Base-by-base conservation (phyloP, 1,284 basidiomycete species). In the Kalmanozyma brasiliensis region DNA sequence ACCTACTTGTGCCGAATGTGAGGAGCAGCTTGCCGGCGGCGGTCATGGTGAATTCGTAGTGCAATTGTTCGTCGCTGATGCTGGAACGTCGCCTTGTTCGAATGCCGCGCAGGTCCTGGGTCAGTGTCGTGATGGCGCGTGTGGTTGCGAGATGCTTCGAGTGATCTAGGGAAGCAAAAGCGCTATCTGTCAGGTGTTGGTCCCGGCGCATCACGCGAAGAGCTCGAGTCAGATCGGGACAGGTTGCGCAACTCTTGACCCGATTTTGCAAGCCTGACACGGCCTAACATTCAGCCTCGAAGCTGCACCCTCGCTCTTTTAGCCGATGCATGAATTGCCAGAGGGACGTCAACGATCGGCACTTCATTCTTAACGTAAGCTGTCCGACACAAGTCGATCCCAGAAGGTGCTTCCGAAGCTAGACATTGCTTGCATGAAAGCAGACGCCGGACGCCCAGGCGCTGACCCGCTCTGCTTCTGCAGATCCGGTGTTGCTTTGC, bases 1-100 rank as follows among this genome's bases (percentile, higher is more conserved):
- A 59, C 57, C 23, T 66, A 66, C 63, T 45, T 36, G 52, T 66
- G 19, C 63, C 63, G 17, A 66, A 29, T 10, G 57, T 38, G 20
- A 66, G 52, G 23, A 66, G 48, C 10, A 66, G n/a, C 35, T 34
- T 46, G 7, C 63, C 63, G 14, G 40, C 19, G 16, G 43, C 32
- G 11, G 63, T 66, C 63, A 66, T 66, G 40, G 13, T 49, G 9
- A 29, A 17, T 37, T 4, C 7, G 11, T 29, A 11, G 7, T 29
- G 17, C 36, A 0, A n/a, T 11, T 3, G 33, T 2, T 23, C 20
- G 26, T 29, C 6, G 26, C 13, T 30, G 46, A 36, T 19, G 29
- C 33, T 29, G 26, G 26, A 29, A 7, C 26, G 26, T 29, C 26
- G 26, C 26, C 26, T 29, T 29, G n/a, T n/a, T n/a, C n/a, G n/a